phyloP scores from a whole-genome alignment of 192 early-diverging fungal genomes.

The Gryganskiella cystojenkinii region DNA sequence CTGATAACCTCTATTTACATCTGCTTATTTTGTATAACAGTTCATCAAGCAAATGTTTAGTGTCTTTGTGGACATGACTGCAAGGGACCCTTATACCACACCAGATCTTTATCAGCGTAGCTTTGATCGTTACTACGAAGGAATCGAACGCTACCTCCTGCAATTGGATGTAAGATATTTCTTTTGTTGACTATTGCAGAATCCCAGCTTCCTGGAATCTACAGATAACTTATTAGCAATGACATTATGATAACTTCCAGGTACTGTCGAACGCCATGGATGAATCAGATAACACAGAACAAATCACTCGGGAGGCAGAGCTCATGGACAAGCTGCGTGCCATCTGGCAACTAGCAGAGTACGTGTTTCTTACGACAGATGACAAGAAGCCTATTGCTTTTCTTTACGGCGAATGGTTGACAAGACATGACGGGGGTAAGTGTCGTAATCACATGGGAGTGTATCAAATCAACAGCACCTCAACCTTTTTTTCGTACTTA shows the following conservation, averaged over 20 bases:
- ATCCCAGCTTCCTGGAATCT: no score
- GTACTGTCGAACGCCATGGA: neutral
- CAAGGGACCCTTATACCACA: conserved; percentile 17
- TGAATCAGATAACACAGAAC: conserved; percentile 5
- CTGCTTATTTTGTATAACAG: conserved; percentile 5
- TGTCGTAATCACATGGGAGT: neutral
- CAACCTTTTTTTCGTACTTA: no score
- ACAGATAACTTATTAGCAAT: no score
- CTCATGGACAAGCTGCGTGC: conserved; percentile 25
- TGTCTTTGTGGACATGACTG: conserved; percentile 24
- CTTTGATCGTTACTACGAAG: conserved; percentile 29
- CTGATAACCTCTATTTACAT: no score
- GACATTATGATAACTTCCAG: no score
- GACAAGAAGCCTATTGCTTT: conserved; percentile 32
- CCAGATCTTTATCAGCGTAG: conserved; percentile 15
- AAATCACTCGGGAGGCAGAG: conserved; percentile 12
- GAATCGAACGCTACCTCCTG: conserved; percentile 19
- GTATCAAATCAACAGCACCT: neutral
- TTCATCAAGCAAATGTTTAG: conserved; percentile 36
- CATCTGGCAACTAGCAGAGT: conserved; percentile 41
- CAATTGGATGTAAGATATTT: conserved; percentile 35
- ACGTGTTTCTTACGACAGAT: conserved; percentile 33
- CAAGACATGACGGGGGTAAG: conserved; percentile 24
- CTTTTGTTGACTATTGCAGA: no score
- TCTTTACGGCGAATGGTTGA: conserved; percentile 33